These are phyloP conservation scores for Starmerella kuoi DNA, from an alignment of 805 yeast species.

Conservation along the genomic window DNA sequence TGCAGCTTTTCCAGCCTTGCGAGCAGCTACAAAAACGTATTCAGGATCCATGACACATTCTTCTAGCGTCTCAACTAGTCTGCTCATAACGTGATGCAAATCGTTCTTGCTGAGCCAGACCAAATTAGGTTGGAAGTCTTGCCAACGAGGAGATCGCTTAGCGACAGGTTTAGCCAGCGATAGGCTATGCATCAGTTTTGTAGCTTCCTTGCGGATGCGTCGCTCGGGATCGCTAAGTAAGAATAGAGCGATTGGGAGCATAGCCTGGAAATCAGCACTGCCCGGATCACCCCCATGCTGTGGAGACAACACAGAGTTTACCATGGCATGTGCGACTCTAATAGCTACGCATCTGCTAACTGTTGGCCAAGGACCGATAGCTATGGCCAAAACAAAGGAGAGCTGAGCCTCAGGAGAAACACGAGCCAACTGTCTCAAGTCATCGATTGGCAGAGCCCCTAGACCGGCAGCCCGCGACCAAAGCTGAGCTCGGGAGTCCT, in stretches of 20 bases:
- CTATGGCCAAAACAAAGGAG: constrained; percentile 30
- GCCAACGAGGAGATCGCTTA: constrained; percentile 19
- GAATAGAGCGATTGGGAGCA: constrained; percentile 27
- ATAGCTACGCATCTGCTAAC: constrained; percentile 31
- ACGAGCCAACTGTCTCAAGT: constrained; percentile 16
- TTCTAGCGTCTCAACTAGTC: constrained; percentile 29
- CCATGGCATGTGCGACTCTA: constrained; percentile 15
- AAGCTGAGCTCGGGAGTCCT: constrained; percentile 17
- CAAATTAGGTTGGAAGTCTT: constrained; percentile 22
- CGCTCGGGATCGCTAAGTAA: constrained; percentile 28
- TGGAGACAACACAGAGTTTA: constrained; percentile 16
- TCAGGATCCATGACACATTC: constrained; percentile 41
- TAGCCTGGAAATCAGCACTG: constrained; percentile 28
- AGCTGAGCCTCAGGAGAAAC: constrained; percentile 21
- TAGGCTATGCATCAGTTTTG: constrained; percentile 16
- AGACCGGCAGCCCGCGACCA: constrained; percentile 21
- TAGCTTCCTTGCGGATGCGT: constrained; percentile 27
- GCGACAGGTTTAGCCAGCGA: constrained; percentile 15
- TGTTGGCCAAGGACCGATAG: constrained; percentile 28
- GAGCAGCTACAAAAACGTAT: constrained; percentile 33
- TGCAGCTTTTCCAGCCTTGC: constrained; percentile 23
- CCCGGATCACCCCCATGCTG: neutral
- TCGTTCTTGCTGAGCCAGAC: constrained; percentile 51
- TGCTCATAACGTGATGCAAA: constrained; percentile 35
- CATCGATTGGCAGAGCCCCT: constrained; percentile 8